Conservation (phyloP, 495 filamentous ascomycete species). For the Talaromyces liani region DNA sequence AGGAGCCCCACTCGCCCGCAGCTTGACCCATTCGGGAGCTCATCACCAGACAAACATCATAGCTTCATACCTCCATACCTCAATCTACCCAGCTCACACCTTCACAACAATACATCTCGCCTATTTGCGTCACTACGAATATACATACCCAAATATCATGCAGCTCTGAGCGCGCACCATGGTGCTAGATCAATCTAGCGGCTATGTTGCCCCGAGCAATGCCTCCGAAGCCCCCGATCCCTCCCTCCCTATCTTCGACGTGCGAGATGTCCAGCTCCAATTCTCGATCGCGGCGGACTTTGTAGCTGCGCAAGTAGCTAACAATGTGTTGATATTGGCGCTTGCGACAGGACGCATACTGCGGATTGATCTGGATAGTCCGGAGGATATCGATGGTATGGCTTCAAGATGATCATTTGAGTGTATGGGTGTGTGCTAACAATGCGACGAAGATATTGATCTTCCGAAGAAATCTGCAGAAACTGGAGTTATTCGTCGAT, state of each 20-base stretch:
- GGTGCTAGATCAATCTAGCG: constrained; percentile 45
- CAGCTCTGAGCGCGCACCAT: constrained; percentile 19
- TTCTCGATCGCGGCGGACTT: constrained; percentile 90
- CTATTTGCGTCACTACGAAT: background rate
- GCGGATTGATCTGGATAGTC: constrained; percentile 86
- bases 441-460: constrained; percentile 69
- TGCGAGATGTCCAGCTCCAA: constrained; percentile 82
- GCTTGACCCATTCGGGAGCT: background rate
- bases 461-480: constrained; percentile 90
- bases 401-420: background rate
- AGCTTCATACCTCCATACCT: background rate
- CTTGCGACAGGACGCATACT: constrained; percentile 83
- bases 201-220: constrained; percentile 47
- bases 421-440: background rate
- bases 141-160: background rate
- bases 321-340: constrained; percentile 90
- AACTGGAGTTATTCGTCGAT: constrained; percentile 80
- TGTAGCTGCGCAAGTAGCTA: constrained; percentile 91
- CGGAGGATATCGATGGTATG: constrained; percentile 90
- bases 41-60: background rate
- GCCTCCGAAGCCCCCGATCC: constrained; percentile 53
- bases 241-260: constrained; percentile 81
- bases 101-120: background rate
- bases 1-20: background rate
- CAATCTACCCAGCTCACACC: background rate